A percentile compares a stretch with the other conserved stretches of the same genome.
Evolutionary conservation across 257 asterid species (phyloP).

Genomic region (Osmanthus fragrans): DNA sequence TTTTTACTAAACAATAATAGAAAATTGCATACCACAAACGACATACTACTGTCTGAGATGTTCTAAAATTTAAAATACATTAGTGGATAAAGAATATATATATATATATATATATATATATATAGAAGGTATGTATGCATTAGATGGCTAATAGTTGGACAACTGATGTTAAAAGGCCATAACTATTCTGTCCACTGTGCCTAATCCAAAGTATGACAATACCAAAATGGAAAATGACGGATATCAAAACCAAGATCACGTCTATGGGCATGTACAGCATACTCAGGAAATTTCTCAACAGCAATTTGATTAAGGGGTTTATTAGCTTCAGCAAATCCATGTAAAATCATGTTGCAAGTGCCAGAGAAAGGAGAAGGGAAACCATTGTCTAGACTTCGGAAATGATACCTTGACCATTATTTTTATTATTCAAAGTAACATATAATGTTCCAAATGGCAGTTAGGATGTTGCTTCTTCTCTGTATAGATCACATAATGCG

Average conservation of each 20-base stretch:
- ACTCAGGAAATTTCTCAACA: neutral
- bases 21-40: neutral
- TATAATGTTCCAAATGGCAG: neutral
- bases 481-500: neutral
- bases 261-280: neutral
- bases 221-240: neutral
- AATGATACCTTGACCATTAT: neutral
- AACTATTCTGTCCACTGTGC: neutral
- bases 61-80: neutral
- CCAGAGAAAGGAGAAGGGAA: neutral
- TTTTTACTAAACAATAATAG: neutral
- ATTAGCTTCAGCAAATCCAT: neutral
- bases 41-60: neutral
- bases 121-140: neutral
- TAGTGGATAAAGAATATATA: no score
- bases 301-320: neutral
- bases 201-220: neutral
- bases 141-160: neutral
- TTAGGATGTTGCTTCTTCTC: neutral
- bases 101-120: no score
- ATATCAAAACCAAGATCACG: neutral
- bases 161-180: neutral
- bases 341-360: neutral
- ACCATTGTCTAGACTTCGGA: neutral
- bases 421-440: neutral